These are phyloP conservation scores for Apiotrichum sp. DNA, from an alignment of 1,284 basidiomycete genomes.

Conservation along the genomic window DNA sequence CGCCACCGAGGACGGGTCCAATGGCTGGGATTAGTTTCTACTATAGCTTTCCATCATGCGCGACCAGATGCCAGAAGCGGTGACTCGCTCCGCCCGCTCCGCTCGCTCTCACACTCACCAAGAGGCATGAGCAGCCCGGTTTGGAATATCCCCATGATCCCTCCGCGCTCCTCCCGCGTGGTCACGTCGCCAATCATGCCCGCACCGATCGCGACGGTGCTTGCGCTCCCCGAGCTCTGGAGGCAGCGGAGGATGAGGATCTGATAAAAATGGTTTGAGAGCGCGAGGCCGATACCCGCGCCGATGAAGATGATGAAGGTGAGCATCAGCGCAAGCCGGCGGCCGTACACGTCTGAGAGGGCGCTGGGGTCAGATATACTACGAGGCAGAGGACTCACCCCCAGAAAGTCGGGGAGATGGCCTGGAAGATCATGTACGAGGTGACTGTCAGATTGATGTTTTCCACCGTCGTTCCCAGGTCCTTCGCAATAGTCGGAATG, in stretches of 20 bases:
- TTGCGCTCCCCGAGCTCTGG: conserved; percentile 4
- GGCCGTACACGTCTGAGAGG: conserved; percentile 2
- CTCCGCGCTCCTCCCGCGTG: conserved; percentile 4
- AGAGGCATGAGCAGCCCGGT: conserved; percentile 1
- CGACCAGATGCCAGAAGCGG: too few relatives aligned
- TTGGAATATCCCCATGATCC: background rate
- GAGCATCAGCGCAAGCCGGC: conserved; percentile 3
- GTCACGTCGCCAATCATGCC: conserved; percentile 7
- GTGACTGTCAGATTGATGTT: conserved; percentile 71
- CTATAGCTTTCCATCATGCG: too few relatives aligned
- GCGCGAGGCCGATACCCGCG: conserved; percentile 7
- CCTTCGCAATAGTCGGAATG: conserved; percentile 59
- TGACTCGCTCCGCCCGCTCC: too few relatives aligned
- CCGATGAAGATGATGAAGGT: conserved; percentile 5
- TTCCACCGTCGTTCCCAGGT: conserved; percentile 60
- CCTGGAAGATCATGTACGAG: conserved; percentile 71
- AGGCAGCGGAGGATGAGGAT: conserved; percentile 6
- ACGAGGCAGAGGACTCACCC: conserved; percentile 38
- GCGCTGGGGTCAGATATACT: background rate
- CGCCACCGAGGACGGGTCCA: conserved; percentile 25
- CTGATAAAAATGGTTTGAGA: conserved; percentile 6
- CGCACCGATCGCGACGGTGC: conserved; percentile 16
- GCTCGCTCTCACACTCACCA: too few relatives aligned
- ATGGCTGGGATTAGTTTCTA: conserved; percentile 1
- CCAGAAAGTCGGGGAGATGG: conserved; percentile 61